phyloP scores from a whole-genome alignment of 768 basidiomycete species.

The Leccinellum luteum region DNA sequence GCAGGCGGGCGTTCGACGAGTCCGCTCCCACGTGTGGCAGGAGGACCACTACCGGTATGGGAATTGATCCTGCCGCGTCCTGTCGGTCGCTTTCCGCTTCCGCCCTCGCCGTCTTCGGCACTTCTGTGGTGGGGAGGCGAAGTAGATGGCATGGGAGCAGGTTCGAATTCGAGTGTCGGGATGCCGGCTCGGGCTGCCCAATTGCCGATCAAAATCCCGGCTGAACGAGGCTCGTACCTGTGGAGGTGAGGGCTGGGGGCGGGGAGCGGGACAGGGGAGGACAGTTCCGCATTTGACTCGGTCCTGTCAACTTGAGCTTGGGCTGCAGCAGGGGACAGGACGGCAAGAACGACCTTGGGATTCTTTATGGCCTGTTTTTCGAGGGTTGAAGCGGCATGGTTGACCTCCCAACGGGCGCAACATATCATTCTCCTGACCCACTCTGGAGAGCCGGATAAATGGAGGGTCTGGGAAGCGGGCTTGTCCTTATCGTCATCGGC shows the following conservation, averaged over 20 bases:
- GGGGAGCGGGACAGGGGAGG: conserved; percentile 64
- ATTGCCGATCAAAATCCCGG: conserved; percentile 57
- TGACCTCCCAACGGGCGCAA: conserved; percentile 74
- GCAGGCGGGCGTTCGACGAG: conserved; percentile 78
- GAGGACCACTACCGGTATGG: conserved; percentile 14
- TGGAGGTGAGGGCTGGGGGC: conserved; percentile 52
- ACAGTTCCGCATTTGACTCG: conserved; percentile 24
- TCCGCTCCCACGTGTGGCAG: conserved; percentile 31
- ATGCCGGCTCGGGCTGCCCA: conserved; percentile 71
- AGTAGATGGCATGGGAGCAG: conserved; percentile 25
- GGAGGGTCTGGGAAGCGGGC: conserved; percentile 20
- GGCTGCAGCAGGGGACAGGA: conserved; percentile 37
- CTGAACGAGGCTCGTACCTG: conserved; percentile 63
- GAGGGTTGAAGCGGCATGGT: conserved; percentile 43
- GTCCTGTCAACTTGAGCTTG: conserved; percentile 27
- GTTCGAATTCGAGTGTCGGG: conserved; percentile 49
- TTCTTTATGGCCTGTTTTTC: conserved; percentile 20
- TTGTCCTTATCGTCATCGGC: conserved; percentile 25
- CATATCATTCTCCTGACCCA: conserved; percentile 85
- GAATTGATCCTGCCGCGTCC: conserved; percentile 32
- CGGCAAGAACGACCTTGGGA: conserved; percentile 62
- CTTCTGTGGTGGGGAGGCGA: conserved; percentile 20
- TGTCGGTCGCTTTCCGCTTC: conserved; percentile 24
- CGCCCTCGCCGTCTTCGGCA: conserved; percentile 35
- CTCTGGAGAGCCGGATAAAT: conserved; percentile 56